Conservation (phyloP, 2,329 filamentous ascomycete genomes). For the Xylaria sp. region DNA sequence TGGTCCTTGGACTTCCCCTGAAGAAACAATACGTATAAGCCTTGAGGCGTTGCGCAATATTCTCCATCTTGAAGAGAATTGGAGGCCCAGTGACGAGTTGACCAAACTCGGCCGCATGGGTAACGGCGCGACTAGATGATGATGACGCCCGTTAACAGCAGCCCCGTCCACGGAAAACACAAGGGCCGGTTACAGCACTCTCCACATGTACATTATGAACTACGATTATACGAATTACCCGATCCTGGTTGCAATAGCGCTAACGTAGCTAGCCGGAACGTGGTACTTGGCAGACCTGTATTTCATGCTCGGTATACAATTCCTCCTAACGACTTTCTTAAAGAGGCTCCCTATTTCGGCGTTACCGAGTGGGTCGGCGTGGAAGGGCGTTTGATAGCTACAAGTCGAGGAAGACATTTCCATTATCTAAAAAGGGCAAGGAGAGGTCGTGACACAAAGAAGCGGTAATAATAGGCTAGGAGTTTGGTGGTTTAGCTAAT, state of each 20-base stretch:
- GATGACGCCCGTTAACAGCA: constrained; percentile 3
- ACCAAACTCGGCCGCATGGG: constrained; percentile 39
- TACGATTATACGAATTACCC: constrained; percentile 46
- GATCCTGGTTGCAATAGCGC: constrained; percentile 24
- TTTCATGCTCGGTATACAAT: constrained; percentile 9
- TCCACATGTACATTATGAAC: constrained; percentile 48
- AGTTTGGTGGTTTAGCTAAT: constrained; percentile 23
- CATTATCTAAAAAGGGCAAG: constrained; percentile 23
- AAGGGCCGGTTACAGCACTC: constrained; percentile 13
- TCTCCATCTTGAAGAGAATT: constrained; percentile 43
- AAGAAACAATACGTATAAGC: constrained; percentile 46
- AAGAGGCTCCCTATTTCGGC: constrained; percentile 19
- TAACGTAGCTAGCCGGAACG: constrained; percentile 22
- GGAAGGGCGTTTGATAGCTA: constrained; percentile 19
- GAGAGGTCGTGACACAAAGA: constrained; percentile 9
- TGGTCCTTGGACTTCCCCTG: constrained; percentile 48
- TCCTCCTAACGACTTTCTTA: constrained; percentile 8
- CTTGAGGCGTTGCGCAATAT: constrained; percentile 47
- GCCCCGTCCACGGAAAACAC: constrained; percentile 18
- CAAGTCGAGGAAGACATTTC: constrained; percentile 14
- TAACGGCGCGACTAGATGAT: constrained; percentile 40
- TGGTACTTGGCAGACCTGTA: constrained; percentile 10
- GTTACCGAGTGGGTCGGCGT: constrained; percentile 11
- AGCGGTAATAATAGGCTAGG: constrained; percentile 32
- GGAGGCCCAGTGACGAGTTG: constrained; percentile 48